A percentile compares a stretch with the other conserved stretches of the same genome.
These are phyloP conservation scores for Fusarium neocosmosporiellum DNA, from an alignment of 2,329 filamentous ascomycete species.

Conservation along the genomic window DNA sequence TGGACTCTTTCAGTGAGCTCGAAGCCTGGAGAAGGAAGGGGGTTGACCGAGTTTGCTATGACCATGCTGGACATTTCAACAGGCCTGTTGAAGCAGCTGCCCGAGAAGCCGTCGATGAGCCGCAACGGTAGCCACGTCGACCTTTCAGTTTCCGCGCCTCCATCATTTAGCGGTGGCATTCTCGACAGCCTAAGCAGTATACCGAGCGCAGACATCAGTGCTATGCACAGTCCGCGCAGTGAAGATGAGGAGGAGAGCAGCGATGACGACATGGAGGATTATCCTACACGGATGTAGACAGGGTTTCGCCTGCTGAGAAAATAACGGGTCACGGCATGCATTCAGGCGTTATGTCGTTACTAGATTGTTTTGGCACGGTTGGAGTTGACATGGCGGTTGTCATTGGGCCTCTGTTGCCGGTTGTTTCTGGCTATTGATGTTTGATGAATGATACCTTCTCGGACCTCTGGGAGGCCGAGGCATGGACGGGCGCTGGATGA, in stretches of 20 bases:
- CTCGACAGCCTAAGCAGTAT: conserved; percentile 57
- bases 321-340: conserved; percentile 33
- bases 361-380: conserved; percentile 39
- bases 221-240: conserved; percentile 63
- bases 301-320: neutral
- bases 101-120: conserved; percentile 76
- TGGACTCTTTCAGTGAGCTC: conserved; percentile 93
- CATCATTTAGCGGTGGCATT: conserved; percentile 49
- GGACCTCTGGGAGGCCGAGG: conserved; percentile 39
- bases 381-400: conserved; percentile 42
- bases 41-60: conserved; percentile 77
- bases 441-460: conserved; percentile 44
- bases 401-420: conserved; percentile 31
- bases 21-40: conserved; percentile 71
- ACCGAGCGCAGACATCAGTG: conserved; percentile 61
- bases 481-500: conserved; percentile 35
- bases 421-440: conserved; percentile 30
- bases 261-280: conserved; percentile 67
- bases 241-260: conserved; percentile 61
- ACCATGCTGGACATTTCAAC: conserved; percentile 80
- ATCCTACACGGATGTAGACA: conserved; percentile 38
- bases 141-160: conserved; percentile 51
- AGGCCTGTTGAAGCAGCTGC: conserved; percentile 74
- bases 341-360: conserved; percentile 45
- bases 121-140: conserved; percentile 63